These are phyloP conservation scores for Tricholoma sp. DNA, from an alignment of 768 basidiomycete species.

Conservation along the genomic window DNA sequence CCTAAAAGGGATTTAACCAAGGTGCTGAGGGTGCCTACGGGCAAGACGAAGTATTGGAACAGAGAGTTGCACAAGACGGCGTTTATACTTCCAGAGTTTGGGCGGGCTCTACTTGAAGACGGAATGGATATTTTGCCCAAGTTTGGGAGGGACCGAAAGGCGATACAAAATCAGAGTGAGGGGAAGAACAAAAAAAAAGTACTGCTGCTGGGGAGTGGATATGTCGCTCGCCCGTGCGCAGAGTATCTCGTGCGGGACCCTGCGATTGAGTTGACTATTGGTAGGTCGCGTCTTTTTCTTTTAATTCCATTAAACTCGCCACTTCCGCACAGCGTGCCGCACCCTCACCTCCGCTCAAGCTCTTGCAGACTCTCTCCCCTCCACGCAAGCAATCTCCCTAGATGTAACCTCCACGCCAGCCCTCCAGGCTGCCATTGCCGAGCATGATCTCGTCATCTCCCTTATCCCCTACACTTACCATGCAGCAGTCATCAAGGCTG, in stretches of 20 bases:
- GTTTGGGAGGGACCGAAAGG: slow-evolving; percentile 62
- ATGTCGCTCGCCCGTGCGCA: slow-evolving; percentile 93
- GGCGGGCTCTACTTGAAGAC: slow-evolving; percentile 66
- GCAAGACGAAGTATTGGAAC: slow-evolving; percentile 81
- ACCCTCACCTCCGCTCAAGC: slow-evolving; percentile 73
- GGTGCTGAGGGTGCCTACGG: slow-evolving; percentile 62
- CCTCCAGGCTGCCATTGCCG: slow-evolving; percentile 77
- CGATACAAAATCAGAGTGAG: slow-evolving; percentile 24
- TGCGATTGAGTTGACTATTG: slow-evolving; percentile 80
- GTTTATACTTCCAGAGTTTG: slow-evolving; percentile 94
- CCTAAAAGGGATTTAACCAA: slow-evolving; percentile 60
- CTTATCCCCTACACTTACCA: slow-evolving; percentile 96
- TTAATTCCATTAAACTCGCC: neutral
- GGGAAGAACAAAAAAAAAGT: slow-evolving; percentile 56
- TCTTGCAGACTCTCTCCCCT: slow-evolving; percentile 63
- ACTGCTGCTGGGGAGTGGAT: slow-evolving; percentile 90
- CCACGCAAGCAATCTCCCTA: slow-evolving; percentile 1
- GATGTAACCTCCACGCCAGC: slow-evolving; percentile 38
- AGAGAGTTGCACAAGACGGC: slow-evolving; percentile 71
- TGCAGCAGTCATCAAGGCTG: slow-evolving; percentile 83
- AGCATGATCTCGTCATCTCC: slow-evolving; percentile 90
- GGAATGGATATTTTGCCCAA: slow-evolving; percentile 64
- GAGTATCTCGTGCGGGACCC: slow-evolving; percentile 86
- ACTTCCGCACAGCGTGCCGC: slow-evolving; percentile 62
- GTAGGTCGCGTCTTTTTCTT: slow-evolving; percentile 33